A percentile compares a stretch with the other conserved stretches of the same genome.
phyloP scores from a whole-genome alignment of 345 rosid species.

The Jatropha curcas region DNA sequence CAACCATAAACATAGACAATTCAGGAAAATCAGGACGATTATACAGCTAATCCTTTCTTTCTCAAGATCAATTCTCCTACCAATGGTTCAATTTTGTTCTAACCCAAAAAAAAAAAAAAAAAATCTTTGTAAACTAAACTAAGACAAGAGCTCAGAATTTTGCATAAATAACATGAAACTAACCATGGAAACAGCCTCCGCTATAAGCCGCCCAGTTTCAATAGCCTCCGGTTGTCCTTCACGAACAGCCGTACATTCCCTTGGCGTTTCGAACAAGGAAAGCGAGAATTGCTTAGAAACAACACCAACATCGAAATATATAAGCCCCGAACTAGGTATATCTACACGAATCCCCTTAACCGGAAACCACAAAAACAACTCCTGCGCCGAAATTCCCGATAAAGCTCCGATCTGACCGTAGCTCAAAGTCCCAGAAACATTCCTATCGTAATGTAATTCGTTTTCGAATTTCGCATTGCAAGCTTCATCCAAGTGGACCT shows the following conservation, averaged over 20 bases:
- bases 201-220: conserved; percentile 2
- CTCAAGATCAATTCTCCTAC: neutral
- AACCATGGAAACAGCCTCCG: conserved; percentile 44
- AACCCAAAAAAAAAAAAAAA: neutral
- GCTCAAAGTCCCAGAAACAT: conserved; percentile 64
- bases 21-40: neutral
- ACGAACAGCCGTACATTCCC: conserved; percentile 58
- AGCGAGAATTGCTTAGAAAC: conserved; percentile 78
- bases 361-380: conserved; percentile 86
- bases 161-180: neutral
- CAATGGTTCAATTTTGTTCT: neutral
- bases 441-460: conserved; percentile 74
- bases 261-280: conserved; percentile 81
- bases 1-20: conserved; percentile 5
- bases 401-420: conserved; percentile 59
- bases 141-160: neutral
- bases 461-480: conserved; percentile 90
- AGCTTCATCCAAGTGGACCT: conserved; percentile 67
- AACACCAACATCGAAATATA: conserved; percentile 87
- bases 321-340: conserved; percentile 81
- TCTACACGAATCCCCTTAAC: conserved; percentile 84
- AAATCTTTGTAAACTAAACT: neutral
- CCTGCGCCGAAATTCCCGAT: conserved; percentile 81
- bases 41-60: neutral
- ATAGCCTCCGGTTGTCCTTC: conserved; percentile 17